Evolutionary conservation across 2,329 filamentous ascomycete genomes (phyloP).

Genomic region (Clonostachys rosea): DNA sequence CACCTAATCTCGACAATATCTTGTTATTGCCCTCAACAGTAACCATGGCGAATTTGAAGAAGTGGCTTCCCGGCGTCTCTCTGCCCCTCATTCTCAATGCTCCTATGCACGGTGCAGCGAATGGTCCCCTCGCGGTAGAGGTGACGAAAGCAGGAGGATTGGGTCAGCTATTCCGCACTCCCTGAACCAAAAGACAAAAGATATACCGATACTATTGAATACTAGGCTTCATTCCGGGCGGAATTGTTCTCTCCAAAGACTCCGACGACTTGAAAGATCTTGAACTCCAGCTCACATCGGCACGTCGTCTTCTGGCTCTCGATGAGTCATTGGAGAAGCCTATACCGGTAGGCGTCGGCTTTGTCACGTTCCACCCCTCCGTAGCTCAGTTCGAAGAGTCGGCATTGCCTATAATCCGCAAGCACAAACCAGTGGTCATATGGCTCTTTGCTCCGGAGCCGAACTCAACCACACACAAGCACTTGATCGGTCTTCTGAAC

Average conservation of each 20-base stretch:
- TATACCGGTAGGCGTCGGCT: slow-evolving; percentile 50
- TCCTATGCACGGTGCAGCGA: slow-evolving; percentile 28
- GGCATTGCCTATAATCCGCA: slow-evolving; percentile 42
- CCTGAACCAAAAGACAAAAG: too few relatives aligned
- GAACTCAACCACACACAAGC: slow-evolving; percentile 26
- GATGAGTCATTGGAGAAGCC: slow-evolving; percentile 27
- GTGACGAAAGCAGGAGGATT: slow-evolving; percentile 30
- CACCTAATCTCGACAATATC: too few relatives aligned
- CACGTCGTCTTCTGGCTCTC: slow-evolving; percentile 16
- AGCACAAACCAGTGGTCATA: slow-evolving; percentile 51
- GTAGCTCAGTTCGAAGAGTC: slow-evolving; percentile 28
- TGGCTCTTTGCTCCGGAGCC: slow-evolving; percentile 63
- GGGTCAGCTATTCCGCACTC: too few relatives aligned
- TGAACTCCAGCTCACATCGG: slow-evolving; percentile 20
- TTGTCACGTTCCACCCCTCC: slow-evolving; percentile 49
- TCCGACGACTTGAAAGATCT: slow-evolving; percentile 23
- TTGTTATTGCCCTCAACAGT: too few relatives aligned
- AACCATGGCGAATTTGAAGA: too few relatives aligned
- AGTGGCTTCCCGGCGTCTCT: too few relatives aligned
- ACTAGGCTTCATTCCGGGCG: slow-evolving; percentile 23
- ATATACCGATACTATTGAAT: too few relatives aligned
- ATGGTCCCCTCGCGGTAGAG: slow-evolving; percentile 24
- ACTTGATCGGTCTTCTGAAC: slow-evolving; percentile 28
- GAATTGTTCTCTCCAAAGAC: slow-evolving; percentile 17
- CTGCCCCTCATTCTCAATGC: slow-evolving; percentile 4